Evolutionary conservation across 345 rosid species (phyloP), one percentile per base, ranked within the genome.

Genomic region (Geranium rotundifolium): DNA sequence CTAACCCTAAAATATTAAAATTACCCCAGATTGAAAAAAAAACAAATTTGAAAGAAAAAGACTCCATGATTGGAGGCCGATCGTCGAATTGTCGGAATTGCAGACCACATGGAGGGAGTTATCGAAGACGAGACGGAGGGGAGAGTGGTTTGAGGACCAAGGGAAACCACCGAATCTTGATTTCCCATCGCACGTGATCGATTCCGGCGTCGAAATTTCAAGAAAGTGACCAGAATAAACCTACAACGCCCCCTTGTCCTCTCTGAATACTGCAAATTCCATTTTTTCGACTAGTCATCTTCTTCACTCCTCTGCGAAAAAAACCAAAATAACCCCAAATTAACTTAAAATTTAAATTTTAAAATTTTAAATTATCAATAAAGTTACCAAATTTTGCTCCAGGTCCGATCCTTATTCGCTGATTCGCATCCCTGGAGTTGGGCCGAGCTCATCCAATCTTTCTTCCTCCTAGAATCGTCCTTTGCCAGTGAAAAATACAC

Each of bases 391-490:
- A 59, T 71, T 81, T 12, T 39, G 65, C 29, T 76, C 80, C 10
- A 16, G 52, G 13, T 2, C 1, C 0, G 52, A 14, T 3, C 52
- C 16, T 7, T 10, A 16, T 7, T 46, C 14, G 3, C 12, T 46
- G 52, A 9, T 46, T 46, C 52, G 52, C 52, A 3, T 46, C 59
- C 78, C 91, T 88, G 84, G 50, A 84, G 80, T 76, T 85, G 91
- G 54, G 76, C 80, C 63, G 88, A 79, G 50, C 84, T 85, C 89
- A 83, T 67, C 96, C 96, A 80, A 27, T 73, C 77, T 74, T 68
- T 77, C 67, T 76, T 87, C 23, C 81, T 85, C 61, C 73, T 10
- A n/a, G 71, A 68, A 65, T 61, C 74, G 17, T 64, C 71, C 63
- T 77, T 78, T 63, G 67, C 65, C 29, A 77, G 65, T 34, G 52